Percentiles rank a stretch among this genome's conserved stretches.
phyloP scores from a whole-genome alignment of 2,329 filamentous ascomycete species.

The Sclerotinia borealis region DNA sequence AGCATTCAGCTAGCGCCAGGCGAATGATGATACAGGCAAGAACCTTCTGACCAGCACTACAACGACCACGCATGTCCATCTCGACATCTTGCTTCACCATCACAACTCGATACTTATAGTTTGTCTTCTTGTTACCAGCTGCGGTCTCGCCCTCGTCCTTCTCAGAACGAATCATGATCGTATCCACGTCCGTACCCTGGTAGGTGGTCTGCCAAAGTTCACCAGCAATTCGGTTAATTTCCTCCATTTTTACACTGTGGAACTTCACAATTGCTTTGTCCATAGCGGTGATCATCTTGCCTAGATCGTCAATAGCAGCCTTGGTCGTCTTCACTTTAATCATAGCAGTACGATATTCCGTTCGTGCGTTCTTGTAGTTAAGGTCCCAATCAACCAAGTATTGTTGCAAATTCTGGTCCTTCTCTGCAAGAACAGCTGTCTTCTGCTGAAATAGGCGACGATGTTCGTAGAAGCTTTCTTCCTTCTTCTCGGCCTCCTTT shows the following conservation, averaged over 20 bases:
- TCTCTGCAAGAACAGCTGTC: constrained; percentile 34
- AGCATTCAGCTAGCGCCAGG: constrained; percentile 90
- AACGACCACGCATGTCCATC: constrained; percentile 99
- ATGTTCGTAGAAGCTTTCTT: constrained; percentile 63
- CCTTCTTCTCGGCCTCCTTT: constrained; percentile 60
- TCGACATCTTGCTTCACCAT: constrained; percentile 98
- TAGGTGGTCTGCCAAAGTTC: constrained; percentile 98
- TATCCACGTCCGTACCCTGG: constrained; percentile 94
- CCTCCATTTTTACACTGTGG: constrained; percentile 94
- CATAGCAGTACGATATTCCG: constrained; percentile 78
- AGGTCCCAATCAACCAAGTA: constrained; percentile 75
- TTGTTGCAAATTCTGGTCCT: constrained; percentile 71
- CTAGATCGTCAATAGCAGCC: constrained; percentile 85
- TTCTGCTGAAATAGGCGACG: constrained; percentile 68
- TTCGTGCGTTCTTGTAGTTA: constrained; percentile 77
- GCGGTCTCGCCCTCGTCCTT: constrained; percentile 62
- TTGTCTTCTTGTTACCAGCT: constrained; percentile 49
- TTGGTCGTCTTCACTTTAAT: constrained; percentile 89
- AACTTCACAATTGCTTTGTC: constrained; percentile 98
- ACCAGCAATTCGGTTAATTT: constrained; percentile 90
- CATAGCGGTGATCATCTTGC: constrained; percentile 72
- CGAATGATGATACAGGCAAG: constrained; percentile 97
- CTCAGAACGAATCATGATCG: constrained; percentile 90
- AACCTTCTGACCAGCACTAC: constrained; percentile 94
- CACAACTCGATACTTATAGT: constrained; percentile 94